These are phyloP conservation scores for Xanthoparmelia taractica DNA, from an alignment of 495 filamentous ascomycete genomes.

Conservation along the genomic window DNA sequence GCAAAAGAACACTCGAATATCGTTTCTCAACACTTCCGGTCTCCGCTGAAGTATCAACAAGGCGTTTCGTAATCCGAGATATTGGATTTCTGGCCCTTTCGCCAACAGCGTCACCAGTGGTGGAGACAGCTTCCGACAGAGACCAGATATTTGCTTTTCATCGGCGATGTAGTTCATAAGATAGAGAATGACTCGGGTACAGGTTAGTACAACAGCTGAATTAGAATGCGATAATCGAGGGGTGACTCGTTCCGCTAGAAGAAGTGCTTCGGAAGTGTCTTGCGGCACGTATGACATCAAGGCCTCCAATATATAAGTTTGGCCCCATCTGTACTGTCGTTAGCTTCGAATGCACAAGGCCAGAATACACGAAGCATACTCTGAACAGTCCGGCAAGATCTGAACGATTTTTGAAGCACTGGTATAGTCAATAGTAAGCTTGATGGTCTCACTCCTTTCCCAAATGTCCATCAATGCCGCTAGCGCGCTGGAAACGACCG, in stretches of 20 bases:
- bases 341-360: conserved; percentile 23
- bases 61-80: conserved; percentile 89
- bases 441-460: conserved; percentile 95
- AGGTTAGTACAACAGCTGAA: conserved; percentile 91
- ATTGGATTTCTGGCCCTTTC: conserved; percentile 96
- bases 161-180: conserved; percentile 98
- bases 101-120: conserved; percentile 92
- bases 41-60: conserved; percentile 87
- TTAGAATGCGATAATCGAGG: conserved; percentile 94
- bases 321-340: conserved; percentile 72
- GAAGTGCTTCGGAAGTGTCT: conserved; percentile 73
- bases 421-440: conserved; percentile 92
- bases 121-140: conserved; percentile 90
- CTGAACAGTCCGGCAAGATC: conserved; percentile 92
- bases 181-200: conserved; percentile 91
- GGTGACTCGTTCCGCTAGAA: conserved; percentile 88
- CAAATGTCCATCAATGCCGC: conserved; percentile 95
- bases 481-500: conserved; percentile 89
- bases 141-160: conserved; percentile 77
- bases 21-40: conserved; percentile 89
- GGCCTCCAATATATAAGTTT: conserved; percentile 96
- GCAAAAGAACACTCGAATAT: conserved; percentile 98
- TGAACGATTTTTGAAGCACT: conserved; percentile 97
- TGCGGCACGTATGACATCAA: conserved; percentile 98
- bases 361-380: conserved; percentile 48